A percentile compares a stretch with the other conserved stretches of the same genome.
Evolutionary conservation across 345 rosid species (phyloP).

Genomic region (Populus simonii): DNA sequence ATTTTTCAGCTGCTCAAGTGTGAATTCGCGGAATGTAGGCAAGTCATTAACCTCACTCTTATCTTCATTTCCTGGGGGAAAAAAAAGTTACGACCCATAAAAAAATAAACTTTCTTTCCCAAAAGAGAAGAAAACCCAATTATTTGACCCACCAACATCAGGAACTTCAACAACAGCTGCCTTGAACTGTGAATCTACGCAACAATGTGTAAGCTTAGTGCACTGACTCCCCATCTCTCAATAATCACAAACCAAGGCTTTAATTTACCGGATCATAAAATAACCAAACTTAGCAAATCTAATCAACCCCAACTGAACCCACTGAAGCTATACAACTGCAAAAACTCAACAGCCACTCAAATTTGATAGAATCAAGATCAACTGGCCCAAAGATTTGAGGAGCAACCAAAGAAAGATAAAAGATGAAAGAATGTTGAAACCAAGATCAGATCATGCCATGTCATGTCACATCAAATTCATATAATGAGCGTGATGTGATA

Average conservation of each 20-base stretch:
- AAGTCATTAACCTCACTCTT: constrained; percentile 26
- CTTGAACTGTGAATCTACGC: constrained; percentile 58
- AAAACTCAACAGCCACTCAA: background rate
- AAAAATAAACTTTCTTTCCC: background rate
- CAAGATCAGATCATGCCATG: constrained; percentile 2
- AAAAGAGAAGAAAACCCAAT: background rate
- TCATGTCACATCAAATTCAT: background rate
- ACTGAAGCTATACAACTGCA: background rate
- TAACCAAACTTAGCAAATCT: no score
- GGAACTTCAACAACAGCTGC: constrained; percentile 59
- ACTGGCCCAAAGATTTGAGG: background rate
- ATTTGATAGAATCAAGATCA: background rate
- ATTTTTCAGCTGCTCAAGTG: constrained; percentile 66
- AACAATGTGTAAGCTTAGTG: constrained; percentile 59
- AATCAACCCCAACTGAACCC: background rate
- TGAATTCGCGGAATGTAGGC: constrained; percentile 71
- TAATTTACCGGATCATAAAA: background rate
- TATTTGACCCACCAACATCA: constrained; percentile 49
- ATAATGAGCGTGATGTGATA: background rate
- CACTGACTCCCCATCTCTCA: constrained; percentile 60
- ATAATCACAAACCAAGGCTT: constrained; percentile 15
- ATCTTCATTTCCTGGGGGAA: constrained; percentile 48
- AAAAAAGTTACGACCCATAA: constrained; percentile 1
- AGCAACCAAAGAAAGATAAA: background rate
- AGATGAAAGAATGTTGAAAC: background rate